Evolutionary conservation across 2,329 filamentous ascomycete genomes (phyloP).

Genomic region (Colletotrichum sp.): DNA sequence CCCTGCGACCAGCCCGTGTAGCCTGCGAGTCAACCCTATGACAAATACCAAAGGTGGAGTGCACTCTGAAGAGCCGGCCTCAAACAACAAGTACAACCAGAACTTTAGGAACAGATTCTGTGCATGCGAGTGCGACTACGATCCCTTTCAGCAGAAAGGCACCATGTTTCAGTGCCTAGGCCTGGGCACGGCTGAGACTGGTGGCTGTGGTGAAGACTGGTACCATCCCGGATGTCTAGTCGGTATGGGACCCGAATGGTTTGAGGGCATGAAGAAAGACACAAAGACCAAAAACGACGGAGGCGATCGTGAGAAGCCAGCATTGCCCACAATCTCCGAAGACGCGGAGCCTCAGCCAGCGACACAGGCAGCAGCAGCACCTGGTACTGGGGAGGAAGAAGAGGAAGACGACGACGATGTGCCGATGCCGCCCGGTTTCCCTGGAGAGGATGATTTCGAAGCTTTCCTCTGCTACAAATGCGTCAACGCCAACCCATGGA

Average conservation of each 20-base stretch:
- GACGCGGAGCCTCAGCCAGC: slow-evolving; percentile 41
- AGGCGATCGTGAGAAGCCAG: slow-evolving; percentile 19
- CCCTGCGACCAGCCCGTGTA: slow-evolving; percentile 73
- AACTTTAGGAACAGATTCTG: slow-evolving; percentile 96
- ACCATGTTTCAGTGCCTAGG: slow-evolving; percentile 99
- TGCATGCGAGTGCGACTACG: slow-evolving; percentile 85
- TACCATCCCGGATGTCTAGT: slow-evolving; percentile 94
- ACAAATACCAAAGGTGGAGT: slow-evolving; percentile 81
- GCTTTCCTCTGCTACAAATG: slow-evolving; percentile 95
- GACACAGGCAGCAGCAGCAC: slow-evolving; percentile 18
- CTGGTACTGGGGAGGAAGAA: slow-evolving; percentile 20
- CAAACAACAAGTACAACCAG: slow-evolving; percentile 88
- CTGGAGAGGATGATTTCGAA: slow-evolving; percentile 87
- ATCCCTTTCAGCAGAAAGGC: slow-evolving; percentile 86
- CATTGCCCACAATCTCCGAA: slow-evolving; percentile 56
- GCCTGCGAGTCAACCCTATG: slow-evolving; percentile 71
- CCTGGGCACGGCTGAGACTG: slow-evolving; percentile 77
- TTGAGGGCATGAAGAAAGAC: slow-evolving; percentile 54
- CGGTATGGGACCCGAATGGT: slow-evolving; percentile 78
- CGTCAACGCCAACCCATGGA: slow-evolving; percentile 85
- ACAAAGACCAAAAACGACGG: slow-evolving; percentile 30
- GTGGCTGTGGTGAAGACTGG: slow-evolving; percentile 97
- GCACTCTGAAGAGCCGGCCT: slow-evolving; percentile 73
- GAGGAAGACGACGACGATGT: slow-evolving; percentile 56
- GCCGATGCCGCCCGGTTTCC: slow-evolving; percentile 84